Evolutionary conservation across 2,329 filamentous ascomycete genomes (phyloP), one percentile per base, ranked within the genome.

Genomic region (Colletotrichum sp.): DNA sequence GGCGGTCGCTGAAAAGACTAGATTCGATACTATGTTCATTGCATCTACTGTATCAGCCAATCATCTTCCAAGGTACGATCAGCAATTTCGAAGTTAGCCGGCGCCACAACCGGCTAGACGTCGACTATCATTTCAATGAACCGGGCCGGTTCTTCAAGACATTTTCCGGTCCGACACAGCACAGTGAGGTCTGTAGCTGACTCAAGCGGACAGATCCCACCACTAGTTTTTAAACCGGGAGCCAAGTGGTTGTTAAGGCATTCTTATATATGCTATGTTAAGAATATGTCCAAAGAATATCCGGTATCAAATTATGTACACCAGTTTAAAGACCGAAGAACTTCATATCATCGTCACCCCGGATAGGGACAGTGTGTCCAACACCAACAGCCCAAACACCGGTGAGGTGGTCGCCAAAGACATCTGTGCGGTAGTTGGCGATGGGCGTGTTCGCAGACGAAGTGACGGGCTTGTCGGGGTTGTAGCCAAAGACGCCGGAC

Each of bases 401-500:
- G 10, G 72, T 77, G 24, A 81, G 75, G 62, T 82, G 81, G 5
- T 84, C 81, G 9, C 86, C 86, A 75, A 85, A 88, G 6, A 84
- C 81, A 59, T 83, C 83, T 8, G 82, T 87, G 34, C 83, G 83
- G 78, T 86, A 88, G 24, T 83, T 84, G 34, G 78, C 79, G 71
- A 83, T 81, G 13, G 86, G 86, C 13, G 72, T 80, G 76, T 86
- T 85, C n/a, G 79, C 76, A 13, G 79, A 75, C 1, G 81, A 82
- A 36, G 78, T 79, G 3, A 79, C 79, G 2, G 85, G 81, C 15
- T 80, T 81, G 68, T 83, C 80, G 1, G 79, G 80, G 72, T 76
- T 75, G 21, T 86, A 83, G 6, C 87, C 87, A 71, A 90, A 87
- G 1, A 91, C 87, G 10, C 87, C 88, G 0, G 89, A 87, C 89